These are phyloP conservation scores for Chlamydomonas sp. DNA, from an alignment of 139 green algal genomes.

Conservation along the genomic window DNA sequence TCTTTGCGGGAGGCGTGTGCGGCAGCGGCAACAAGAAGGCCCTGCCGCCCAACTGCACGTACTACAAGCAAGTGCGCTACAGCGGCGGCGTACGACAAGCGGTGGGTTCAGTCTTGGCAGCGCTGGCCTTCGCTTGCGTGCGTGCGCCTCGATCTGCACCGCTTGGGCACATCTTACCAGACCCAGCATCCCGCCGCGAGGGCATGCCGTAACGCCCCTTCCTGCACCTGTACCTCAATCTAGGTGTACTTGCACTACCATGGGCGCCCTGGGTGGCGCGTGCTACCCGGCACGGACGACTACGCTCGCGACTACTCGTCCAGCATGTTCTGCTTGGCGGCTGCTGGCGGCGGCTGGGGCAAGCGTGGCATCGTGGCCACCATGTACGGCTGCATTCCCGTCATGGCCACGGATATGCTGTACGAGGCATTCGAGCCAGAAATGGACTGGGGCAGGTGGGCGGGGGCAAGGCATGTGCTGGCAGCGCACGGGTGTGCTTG, in stretches of 20 bases:
- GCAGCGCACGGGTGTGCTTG: too few relatives aligned
- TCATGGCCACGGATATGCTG: conserved; percentile 54
- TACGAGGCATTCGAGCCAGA: conserved; percentile 61
- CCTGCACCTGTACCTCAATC: neutral
- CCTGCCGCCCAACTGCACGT: conserved; percentile 54
- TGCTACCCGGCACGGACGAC: conserved; percentile 46
- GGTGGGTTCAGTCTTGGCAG: conserved; percentile 10
- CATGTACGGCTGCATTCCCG: conserved; percentile 61
- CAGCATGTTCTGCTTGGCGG: conserved; percentile 49
- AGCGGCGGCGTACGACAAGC: conserved; percentile 51
- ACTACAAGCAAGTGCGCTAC: conserved; percentile 62
- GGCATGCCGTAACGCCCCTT: neutral
- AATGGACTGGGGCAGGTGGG: conserved; percentile 50
- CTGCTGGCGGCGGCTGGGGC: conserved; percentile 55
- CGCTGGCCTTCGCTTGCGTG: neutral
- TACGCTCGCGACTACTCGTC: conserved; percentile 52
- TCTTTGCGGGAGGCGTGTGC: conserved; percentile 53
- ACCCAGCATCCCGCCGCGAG: too few relatives aligned
- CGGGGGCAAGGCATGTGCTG: too few relatives aligned
- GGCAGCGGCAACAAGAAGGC: conserved; percentile 43
- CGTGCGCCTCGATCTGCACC: too few relatives aligned
- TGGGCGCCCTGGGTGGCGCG: conserved; percentile 43
- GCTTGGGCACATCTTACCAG: neutral
- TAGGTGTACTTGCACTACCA: conserved; percentile 54
- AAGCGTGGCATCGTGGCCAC: conserved; percentile 59